Evolutionary conservation across 805 yeast genomes (phyloP).

Genomic region (Sugiyamaella marilandica): DNA sequence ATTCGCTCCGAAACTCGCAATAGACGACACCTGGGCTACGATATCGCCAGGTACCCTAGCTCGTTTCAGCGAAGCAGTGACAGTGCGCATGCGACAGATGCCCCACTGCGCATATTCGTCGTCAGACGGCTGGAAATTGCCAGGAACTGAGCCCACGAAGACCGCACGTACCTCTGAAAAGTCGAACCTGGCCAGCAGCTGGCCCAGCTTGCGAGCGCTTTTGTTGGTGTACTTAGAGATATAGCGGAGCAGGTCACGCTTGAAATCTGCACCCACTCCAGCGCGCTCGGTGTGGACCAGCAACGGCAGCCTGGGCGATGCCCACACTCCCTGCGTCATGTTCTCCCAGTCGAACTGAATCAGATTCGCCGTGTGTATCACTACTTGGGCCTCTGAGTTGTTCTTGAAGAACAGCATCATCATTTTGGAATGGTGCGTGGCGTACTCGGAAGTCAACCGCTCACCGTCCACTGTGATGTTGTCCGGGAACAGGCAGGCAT

Average conservation of each 20-base stretch:
- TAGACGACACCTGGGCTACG: constrained; percentile 27
- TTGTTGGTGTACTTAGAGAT: constrained; percentile 22
- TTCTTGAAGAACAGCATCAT: constrained; percentile 28
- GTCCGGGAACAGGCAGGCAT: constrained; percentile 4
- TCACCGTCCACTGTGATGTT: constrained; percentile 24
- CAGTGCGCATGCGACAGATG: constrained; percentile 16
- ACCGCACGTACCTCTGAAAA: constrained; percentile 24
- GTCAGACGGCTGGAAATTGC: constrained; percentile 19
- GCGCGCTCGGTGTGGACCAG: background rate
- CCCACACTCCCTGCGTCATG: constrained; percentile 33
- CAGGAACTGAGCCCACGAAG: constrained; percentile 32
- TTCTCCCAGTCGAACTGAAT: constrained; percentile 31
- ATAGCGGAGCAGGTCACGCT: constrained; percentile 26
- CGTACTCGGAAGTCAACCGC: constrained; percentile 21
- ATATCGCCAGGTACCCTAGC: constrained; percentile 9
- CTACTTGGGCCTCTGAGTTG: constrained; percentile 20
- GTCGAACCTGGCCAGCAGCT: constrained; percentile 22
- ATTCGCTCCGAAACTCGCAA: constrained; percentile 25
- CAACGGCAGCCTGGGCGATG: constrained; percentile 21
- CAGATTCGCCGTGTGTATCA: constrained; percentile 33
- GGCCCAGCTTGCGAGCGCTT: constrained; percentile 13
- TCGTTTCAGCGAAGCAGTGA: constrained; percentile 5
- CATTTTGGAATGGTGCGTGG: constrained; percentile 33
- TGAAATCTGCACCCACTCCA: constrained; percentile 17
- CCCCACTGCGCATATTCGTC: constrained; percentile 22